A percentile compares a stretch with the other conserved stretches of the same genome.
phyloP scores from a whole-genome alignment of 163 green algal genomes.

The Chlamydomonas reinhardtii region DNA sequence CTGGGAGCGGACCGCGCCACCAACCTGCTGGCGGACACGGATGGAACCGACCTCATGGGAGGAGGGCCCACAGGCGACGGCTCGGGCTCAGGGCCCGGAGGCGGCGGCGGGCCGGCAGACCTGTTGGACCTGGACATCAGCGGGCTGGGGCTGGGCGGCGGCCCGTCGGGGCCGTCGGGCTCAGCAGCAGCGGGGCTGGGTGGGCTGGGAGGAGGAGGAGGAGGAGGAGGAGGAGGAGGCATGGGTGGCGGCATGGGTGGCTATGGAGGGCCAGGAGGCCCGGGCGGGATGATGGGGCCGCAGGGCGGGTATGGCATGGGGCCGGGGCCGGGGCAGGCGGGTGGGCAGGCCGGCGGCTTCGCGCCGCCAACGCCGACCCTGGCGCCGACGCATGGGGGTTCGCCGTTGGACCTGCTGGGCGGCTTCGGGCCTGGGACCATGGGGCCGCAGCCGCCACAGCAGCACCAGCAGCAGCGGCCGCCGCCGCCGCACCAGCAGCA shows the following conservation, averaged over 20 bases:
- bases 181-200: neutral
- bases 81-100: neutral
- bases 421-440: neutral
- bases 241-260: neutral
- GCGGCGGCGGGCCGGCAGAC: slow-evolving; percentile 42
- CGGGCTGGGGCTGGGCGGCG: neutral
- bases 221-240: too few species aligned
- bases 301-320: too few species aligned
- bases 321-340: too few species aligned
- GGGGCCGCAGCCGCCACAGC: slow-evolving; percentile 2
- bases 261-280: neutral
- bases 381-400: neutral
- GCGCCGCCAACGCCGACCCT: neutral
- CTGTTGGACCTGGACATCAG: slow-evolving; percentile 63
- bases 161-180: neutral
- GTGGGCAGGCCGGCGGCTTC: too few species aligned
- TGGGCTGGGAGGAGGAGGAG: too few species aligned
- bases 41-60: slow-evolving; percentile 12
- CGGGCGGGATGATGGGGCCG: neutral
- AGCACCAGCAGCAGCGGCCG: neutral
- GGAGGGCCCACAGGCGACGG: neutral
- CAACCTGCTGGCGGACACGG: slow-evolving; percentile 55
- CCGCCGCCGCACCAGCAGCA: too few species aligned
- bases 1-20: slow-evolving; percentile 47
- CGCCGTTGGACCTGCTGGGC: slow-evolving; percentile 27